A percentile compares a stretch with the other conserved stretches of the same genome.
Conservation (phyloP, 768 basidiomycete genomes). For the Pleurotus sapidus region DNA sequence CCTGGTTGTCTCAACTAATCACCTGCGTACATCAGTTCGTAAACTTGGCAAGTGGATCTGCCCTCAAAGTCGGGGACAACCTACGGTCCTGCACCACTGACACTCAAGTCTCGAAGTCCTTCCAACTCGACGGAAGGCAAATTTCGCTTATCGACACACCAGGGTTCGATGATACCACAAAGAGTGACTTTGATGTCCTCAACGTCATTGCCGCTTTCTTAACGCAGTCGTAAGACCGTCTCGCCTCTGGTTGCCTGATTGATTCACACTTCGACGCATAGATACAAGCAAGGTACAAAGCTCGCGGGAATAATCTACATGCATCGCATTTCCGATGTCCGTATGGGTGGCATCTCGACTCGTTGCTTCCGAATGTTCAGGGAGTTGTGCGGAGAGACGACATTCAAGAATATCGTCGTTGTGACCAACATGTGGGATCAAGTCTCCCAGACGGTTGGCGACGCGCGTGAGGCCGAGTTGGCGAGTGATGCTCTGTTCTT, state of each 20-base stretch:
- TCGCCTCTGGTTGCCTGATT: neutral
- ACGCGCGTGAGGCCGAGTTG: constrained; percentile 45
- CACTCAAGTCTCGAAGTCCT: constrained; percentile 20
- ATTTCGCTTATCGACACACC: constrained; percentile 38
- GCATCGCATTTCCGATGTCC: constrained; percentile 37
- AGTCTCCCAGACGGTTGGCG: constrained; percentile 27
- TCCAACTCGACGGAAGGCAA: constrained; percentile 23
- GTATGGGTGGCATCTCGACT: constrained; percentile 35
- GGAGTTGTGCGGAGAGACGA: constrained; percentile 38
- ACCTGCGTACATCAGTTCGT: constrained; percentile 22
- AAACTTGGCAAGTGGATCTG: constrained; percentile 30
- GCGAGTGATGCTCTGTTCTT: constrained; percentile 41
- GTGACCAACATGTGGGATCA: constrained; percentile 46
- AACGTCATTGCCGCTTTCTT: constrained; percentile 23
- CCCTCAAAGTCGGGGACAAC: constrained; percentile 26
- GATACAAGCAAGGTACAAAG: constrained; percentile 18
- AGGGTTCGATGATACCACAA: constrained; percentile 35
- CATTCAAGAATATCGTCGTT: constrained; percentile 41
- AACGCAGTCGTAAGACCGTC: constrained; percentile 6
- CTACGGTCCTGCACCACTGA: constrained; percentile 32
- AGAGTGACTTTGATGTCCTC: constrained; percentile 29
- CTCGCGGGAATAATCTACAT: constrained; percentile 39
- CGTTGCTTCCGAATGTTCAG: constrained; percentile 44
- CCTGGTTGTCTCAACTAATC: neutral
- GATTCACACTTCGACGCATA: neutral